These are phyloP conservation scores for Ogataea zsoltii DNA, from an alignment of 805 yeast genomes.

Conservation along the genomic window DNA sequence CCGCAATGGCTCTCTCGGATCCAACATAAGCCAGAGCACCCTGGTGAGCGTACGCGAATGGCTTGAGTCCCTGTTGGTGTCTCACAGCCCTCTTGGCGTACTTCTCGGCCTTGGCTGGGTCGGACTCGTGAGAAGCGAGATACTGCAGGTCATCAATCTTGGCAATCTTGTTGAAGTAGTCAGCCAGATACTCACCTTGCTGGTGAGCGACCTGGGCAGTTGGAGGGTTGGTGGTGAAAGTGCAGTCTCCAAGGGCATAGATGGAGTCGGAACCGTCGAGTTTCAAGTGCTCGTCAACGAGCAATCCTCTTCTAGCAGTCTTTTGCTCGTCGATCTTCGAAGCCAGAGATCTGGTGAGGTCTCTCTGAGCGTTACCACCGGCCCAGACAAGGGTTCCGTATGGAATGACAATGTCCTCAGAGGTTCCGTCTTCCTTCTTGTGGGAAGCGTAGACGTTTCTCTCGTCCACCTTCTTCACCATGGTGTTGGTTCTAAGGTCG, in stretches of 20 bases:
- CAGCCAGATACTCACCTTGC: slow-evolving; percentile 81
- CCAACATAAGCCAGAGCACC: slow-evolving; percentile 95
- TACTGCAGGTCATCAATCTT: slow-evolving; percentile 58
- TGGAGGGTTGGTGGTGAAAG: slow-evolving; percentile 86
- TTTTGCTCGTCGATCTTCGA: slow-evolving; percentile 69
- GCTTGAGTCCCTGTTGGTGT: slow-evolving; percentile 44
- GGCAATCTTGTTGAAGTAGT: slow-evolving; percentile 62
- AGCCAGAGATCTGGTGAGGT: slow-evolving; percentile 65
- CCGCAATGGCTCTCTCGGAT: slow-evolving; percentile 89
- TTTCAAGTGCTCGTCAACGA: slow-evolving; percentile 77
- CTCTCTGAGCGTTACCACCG: slow-evolving; percentile 90
- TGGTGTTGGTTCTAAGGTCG: slow-evolving; percentile 75
- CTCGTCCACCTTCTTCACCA: slow-evolving; percentile 80
- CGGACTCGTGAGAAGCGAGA: slow-evolving; percentile 41
- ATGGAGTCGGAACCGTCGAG: slow-evolving; percentile 78
- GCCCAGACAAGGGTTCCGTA: slow-evolving; percentile 96
- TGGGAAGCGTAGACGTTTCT: slow-evolving; percentile 68
- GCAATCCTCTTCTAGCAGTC: slow-evolving; percentile 84
- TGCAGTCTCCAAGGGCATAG: slow-evolving; percentile 91
- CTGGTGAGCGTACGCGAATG: slow-evolving; percentile 79
- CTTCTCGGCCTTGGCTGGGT: slow-evolving; percentile 44
- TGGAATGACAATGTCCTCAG: slow-evolving; percentile 60
- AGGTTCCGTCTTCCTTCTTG: slow-evolving; percentile 65
- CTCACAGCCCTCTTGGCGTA: slow-evolving; percentile 45
- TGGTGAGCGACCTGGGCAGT: slow-evolving; percentile 98